Evolutionary conservation across 345 rosid genomes (phyloP), one percentile per base, ranked within the genome.

Genomic region (Brassica cretica): DNA sequence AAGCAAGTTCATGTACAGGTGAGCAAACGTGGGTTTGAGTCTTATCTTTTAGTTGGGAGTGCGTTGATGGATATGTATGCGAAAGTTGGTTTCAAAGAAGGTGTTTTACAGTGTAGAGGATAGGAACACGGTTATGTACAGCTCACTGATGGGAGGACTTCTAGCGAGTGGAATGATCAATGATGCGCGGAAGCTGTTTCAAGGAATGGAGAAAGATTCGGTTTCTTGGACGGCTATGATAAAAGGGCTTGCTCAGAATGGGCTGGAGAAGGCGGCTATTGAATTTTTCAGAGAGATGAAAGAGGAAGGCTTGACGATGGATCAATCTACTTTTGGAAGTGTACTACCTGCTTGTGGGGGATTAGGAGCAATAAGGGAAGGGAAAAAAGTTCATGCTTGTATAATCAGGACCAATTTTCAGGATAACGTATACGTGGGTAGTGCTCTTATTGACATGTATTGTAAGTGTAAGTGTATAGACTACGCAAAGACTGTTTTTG

Each of bases 381-480:
- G 98, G 70, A 89, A 82, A 77, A 87, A 89, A 66, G 82, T 93
- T 35, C 98, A 92, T 79, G 93, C 89, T 30, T 87, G 74, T 79
- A 71, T 84, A 64, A 80, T 88, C 79, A 91, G 89, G 86, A 87
- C 85, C 12, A 76, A 83, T 76, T 80, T 87, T 79, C 80, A 73
- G 27, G 84, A 89, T 74, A 87, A 92, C 65, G 76, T 94, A 41
- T 88, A 88, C 66, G 98, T 90, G 16, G 97, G 90, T 11, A 92
- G 93, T 87, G 96, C 98, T 80, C 93, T 94, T 11, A 85, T 89
- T 75, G 98, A 94, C 82, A 92, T 94, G 98, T 92, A 94, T 49
- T 91, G 97, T 80, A 92, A 94, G 82, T 87, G 97, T 81, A 88
- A 79, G 80, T 74, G 58, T 76, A 77, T 88, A 78, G 62, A 70